Evolutionary conservation across 1,284 basidiomycete species (phyloP), one percentile per base, ranked within the genome.

Genomic region (Xanthoconium separans): DNA sequence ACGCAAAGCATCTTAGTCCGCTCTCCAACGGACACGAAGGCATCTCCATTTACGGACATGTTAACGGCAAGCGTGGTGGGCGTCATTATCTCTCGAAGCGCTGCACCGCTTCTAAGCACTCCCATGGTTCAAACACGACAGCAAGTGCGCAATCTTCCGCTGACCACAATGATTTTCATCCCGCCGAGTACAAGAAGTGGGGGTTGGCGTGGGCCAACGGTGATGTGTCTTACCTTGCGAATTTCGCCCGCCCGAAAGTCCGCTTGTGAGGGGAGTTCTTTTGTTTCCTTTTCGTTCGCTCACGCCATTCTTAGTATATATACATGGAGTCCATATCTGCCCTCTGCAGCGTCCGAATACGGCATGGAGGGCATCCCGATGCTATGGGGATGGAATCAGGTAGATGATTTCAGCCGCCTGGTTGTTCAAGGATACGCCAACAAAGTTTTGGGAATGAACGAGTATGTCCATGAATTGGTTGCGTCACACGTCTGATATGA

Each of bases 371-470:
- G 70, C 63, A 75, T 79, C 50, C 78, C 82, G 31, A 83, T 83
- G 82, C 66, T 84, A 8, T 85, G 83, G 82, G 80, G 82, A 56
- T 60, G 56, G 30, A 59, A 66, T 31, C 68, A 75, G 48, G 61
- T 71, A 30, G 34, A 51, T 15, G 58, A 65, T 9, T 77, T 77
- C 55, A 51, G 70, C 59, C 56, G 53, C 2, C 53, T 61, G 60
- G 76, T 79, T 33, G 65, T 69, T 16, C 65, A 67, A 49, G 70
- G 74, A 52, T 68, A 76, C 29, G 76, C 79, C 46, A 74, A 74
- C 29, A 70, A 73, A 55, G 74, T 78, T 47, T 66, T 84, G 18
- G 81, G 79, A 57, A 75, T 79, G 72, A 87, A 87, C 66, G 82
- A 83, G 81, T 83, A 58, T 18, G 79, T 72, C 12, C 2, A 4